phyloP scores from a whole-genome alignment of 805 yeast species.

The Kurtzmaniella fragi region DNA sequence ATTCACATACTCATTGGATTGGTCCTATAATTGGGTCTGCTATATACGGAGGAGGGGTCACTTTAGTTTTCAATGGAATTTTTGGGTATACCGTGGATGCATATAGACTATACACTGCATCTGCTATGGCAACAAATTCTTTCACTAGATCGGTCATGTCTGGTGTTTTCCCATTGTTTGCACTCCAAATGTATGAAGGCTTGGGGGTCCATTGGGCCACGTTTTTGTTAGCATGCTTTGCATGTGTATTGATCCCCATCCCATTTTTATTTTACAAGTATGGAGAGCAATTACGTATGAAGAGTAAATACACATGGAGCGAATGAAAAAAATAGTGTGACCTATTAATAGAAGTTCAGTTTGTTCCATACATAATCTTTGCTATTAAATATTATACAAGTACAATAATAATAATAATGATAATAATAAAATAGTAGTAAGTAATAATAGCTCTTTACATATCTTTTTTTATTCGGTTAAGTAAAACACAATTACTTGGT shows the following conservation, averaged over 20 bases:
- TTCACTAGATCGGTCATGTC: conserved; percentile 51
- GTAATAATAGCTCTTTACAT: too few relatives aligned
- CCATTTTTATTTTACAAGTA: conserved; percentile 50
- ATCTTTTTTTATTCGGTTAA: too few relatives aligned
- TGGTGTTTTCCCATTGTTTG: conserved; percentile 54
- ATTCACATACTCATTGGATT: conserved; percentile 64
- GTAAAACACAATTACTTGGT: too few relatives aligned
- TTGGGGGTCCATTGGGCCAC: conserved; percentile 52
- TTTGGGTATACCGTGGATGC: conserved; percentile 55
- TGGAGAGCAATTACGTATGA: conserved; percentile 35
- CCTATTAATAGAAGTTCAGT: not conserved
- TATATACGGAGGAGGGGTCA: conserved; percentile 34
- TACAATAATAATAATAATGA: conserved; percentile 1
- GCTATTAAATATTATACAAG: not conserved
- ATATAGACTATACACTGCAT: conserved; percentile 50
- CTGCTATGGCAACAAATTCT: conserved; percentile 58
- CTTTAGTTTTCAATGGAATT: conserved; percentile 50
- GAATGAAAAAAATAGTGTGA: conserved; percentile 3
- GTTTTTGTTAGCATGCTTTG: conserved; percentile 47
- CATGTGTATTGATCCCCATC: conserved; percentile 48
- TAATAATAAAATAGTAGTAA: conserved; percentile 1
- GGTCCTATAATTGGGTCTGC: conserved; percentile 44
- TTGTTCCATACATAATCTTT: not conserved
- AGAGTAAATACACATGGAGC: conserved; percentile 23
- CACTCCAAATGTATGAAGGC: conserved; percentile 41